These are phyloP conservation scores for Trichomonas vaginalis DNA, from an alignment of 208 protist species.

Conservation along the genomic window DNA sequence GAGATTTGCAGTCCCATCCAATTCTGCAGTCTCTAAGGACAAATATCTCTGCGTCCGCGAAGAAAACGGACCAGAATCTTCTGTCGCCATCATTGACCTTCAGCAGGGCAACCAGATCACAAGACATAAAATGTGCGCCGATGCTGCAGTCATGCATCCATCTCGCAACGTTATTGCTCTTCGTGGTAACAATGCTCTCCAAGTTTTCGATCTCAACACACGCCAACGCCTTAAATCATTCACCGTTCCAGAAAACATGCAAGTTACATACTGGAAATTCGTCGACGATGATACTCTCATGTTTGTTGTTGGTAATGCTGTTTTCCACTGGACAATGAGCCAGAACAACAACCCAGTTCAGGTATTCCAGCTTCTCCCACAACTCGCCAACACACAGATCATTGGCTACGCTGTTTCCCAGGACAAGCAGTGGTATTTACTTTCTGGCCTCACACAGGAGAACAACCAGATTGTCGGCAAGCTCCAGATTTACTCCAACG, in stretches of 20 bases:
- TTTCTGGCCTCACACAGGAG: neutral
- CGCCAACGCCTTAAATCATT: neutral
- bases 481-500: neutral
- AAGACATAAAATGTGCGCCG: neutral
- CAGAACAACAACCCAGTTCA: neutral
- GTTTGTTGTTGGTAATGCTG: neutral
- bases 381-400: neutral
- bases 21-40: neutral
- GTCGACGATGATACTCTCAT: neutral
- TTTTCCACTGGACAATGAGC: neutral
- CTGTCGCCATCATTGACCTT: neutral
- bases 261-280: neutral
- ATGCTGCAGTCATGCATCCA: constrained; percentile 11
- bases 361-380: neutral
- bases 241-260: neutral
- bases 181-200: neutral
- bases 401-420: neutral
- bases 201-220: neutral
- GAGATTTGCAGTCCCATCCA: neutral
- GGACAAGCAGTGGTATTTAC: neutral
- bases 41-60: constrained; percentile 6
- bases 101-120: neutral
- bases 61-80: neutral
- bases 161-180: constrained; percentile 10
- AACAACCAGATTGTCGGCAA: neutral